These are phyloP conservation scores for Cadophora malorum DNA, from an alignment of 2,329 filamentous ascomycete species.

Conservation along the genomic window DNA sequence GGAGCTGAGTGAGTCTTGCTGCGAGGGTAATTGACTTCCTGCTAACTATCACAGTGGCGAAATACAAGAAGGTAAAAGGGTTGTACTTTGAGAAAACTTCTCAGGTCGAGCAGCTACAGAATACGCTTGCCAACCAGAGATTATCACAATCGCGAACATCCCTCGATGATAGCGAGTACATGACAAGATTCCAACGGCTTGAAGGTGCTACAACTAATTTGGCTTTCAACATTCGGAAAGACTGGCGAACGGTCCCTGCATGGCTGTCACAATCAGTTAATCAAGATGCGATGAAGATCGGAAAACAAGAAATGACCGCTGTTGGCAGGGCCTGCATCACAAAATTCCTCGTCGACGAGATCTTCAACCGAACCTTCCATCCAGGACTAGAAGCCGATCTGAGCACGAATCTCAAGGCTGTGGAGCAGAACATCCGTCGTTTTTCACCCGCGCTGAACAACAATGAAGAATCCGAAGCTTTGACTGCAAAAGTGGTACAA, in stretches of 20 bases:
- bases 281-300: conserved; percentile 81
- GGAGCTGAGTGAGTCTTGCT: conserved; percentile 48
- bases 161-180: conserved; percentile 94
- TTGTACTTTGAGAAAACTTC: conserved; percentile 93
- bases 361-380: conserved; percentile 93
- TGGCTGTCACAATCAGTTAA: conserved; percentile 86
- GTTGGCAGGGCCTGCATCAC: conserved; percentile 89
- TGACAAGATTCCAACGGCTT: conserved; percentile 84
- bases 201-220: conserved; percentile 95
- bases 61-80: conserved; percentile 98
- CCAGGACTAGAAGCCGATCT: conserved; percentile 80
- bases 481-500: conserved; percentile 84
- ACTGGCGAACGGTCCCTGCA: conserved; percentile 81
- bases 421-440: conserved; percentile 85
- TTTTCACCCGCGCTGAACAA: conserved; percentile 76
- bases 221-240: conserved; percentile 94
- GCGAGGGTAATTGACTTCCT: not conserved
- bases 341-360: conserved; percentile 87
- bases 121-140: conserved; percentile 95
- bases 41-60: conserved; percentile 67
- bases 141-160: conserved; percentile 93
- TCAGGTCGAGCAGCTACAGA: conserved; percentile 93
- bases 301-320: conserved; percentile 97
- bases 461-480: conserved; percentile 86
- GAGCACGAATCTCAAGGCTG: conserved; percentile 79